Base-by-base conservation (phyloP, 2,329 filamentous ascomycete species). In the Talaromyces verruculosus region DNA sequence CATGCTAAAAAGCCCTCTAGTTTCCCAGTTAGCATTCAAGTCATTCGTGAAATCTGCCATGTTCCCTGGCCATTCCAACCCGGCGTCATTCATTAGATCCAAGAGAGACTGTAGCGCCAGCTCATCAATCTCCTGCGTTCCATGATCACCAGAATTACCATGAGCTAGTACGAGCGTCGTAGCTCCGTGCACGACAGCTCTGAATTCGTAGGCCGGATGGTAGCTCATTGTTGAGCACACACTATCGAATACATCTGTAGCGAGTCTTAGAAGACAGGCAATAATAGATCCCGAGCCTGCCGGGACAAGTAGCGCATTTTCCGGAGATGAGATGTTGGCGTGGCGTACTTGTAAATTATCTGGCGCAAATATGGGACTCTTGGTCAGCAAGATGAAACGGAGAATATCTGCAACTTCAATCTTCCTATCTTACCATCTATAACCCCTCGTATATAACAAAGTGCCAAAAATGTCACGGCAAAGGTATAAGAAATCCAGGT, bases 401-500 rank as follows among this genome's bases (percentile, higher is more conserved):
- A 25, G 19, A 11, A 6, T 49, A 19, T 15, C 5, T 25, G 45
- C 22, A 25, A 7, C 11, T 13, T 49, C 30, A n/a, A 15, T 10
- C 3, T 49, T 19, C 37, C 45, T 22, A 5, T n/a, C 67, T 33
- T 61, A 68, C 68, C 68, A 63, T 68, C 58, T 11, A 69, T 57
- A 28, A 63, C 59, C 1, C 68, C 68, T 63, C 68, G 59, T 28
- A 68, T 65, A 13, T 69, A 69, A 43, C 67, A 67, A 30, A 69
- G 59, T 1, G 60, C 63, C 30, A 69, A 15, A 19, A 69, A 68
- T 28, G 65, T 68, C 3, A 67, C 61, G 3, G 68, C 67, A 67
- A 69, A 69, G 1, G 68, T 67, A 57, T 68, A 51, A 25, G 68
- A 69, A 37, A 69, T 68, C 68, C 68, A 69, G 7, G 67, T 67